Conservation (phyloP, 192 early-diverging fungal genomes). For the Jimgerdemannia lactiflua region DNA sequence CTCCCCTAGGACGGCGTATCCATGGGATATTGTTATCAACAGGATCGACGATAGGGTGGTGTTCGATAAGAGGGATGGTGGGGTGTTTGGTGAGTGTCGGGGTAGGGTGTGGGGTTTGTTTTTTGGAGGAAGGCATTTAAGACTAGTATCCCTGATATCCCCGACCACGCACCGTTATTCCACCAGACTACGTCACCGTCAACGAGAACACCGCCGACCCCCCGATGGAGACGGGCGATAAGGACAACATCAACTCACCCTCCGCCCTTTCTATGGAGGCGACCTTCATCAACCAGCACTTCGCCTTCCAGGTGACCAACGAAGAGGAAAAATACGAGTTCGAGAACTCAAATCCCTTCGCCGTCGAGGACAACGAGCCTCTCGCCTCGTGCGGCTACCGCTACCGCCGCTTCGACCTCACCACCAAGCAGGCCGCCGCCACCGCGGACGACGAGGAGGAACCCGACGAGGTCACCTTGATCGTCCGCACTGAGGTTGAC, state of each 20-base stretch:
- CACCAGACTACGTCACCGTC: slow-evolving; percentile 82
- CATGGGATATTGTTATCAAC: slow-evolving; percentile 95
- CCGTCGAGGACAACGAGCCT: slow-evolving; percentile 40
- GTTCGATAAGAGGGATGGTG: slow-evolving; percentile 90
- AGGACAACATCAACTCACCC: slow-evolving; percentile 88
- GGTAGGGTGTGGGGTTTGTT: neutral
- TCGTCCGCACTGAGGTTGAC: slow-evolving; percentile 90
- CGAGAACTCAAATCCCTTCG: slow-evolving; percentile 77
- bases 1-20: slow-evolving; percentile 83
- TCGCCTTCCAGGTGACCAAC: slow-evolving; percentile 76
- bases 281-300: slow-evolving; percentile 82
- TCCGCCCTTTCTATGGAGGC: slow-evolving; percentile 83
- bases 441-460: slow-evolving; percentile 42
- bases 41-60: slow-evolving; percentile 80
- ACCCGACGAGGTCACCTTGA: slow-evolving; percentile 55
- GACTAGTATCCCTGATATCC: neutral
- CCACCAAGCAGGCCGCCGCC: slow-evolving; percentile 24
- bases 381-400: slow-evolving; percentile 74
- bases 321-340: slow-evolving; percentile 45
- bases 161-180: neutral
- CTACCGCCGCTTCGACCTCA: slow-evolving; percentile 85
- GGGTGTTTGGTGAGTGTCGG: slow-evolving; percentile 50
- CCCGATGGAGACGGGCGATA: slow-evolving; percentile 83
- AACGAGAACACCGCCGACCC: slow-evolving; percentile 96
- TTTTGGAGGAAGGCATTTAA: neutral